These are phyloP conservation scores for Prunus salicina DNA, from an alignment of 306 rosid species.

Conservation along the genomic window DNA sequence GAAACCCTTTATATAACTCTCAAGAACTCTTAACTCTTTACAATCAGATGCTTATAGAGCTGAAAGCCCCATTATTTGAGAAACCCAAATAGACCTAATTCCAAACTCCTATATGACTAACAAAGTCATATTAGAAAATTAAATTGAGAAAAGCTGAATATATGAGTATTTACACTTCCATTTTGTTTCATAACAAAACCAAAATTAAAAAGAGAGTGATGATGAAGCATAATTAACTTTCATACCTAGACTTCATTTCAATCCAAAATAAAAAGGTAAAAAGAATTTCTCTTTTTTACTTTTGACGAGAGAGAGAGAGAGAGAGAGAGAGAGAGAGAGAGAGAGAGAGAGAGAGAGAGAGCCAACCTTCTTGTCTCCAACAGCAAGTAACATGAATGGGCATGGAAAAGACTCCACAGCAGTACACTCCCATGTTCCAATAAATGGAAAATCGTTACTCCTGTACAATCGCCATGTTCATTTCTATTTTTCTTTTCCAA, in stretches of 20 bases:
- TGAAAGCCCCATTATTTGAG: too few species aligned
- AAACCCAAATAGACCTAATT: too few species aligned
- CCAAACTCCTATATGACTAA: too few species aligned
- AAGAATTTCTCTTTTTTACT: too few species aligned
- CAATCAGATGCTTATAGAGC: too few species aligned
- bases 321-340: too few species aligned
- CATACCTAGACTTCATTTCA: neutral
- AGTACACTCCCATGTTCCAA: neutral
- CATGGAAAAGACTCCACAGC: neutral
- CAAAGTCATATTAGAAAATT: too few species aligned
- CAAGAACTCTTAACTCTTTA: too few species aligned
- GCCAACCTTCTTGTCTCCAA: neutral
- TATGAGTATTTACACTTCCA: neutral
- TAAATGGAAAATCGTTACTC: neutral
- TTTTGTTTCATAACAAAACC: neutral
- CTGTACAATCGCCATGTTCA: neutral
- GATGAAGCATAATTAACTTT: neutral
- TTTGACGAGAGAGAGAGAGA: too few species aligned
- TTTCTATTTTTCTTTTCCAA: neutral
- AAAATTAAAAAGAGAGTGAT: neutral
- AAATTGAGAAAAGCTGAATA: too few species aligned
- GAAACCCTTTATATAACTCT: too few species aligned
- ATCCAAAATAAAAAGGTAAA: neutral
- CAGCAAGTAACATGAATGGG: slow-evolving; percentile 6
- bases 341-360: neutral